These are phyloP conservation scores for Pistacia vera DNA, from an alignment of 345 rosid genomes.

Conservation along the genomic window DNA sequence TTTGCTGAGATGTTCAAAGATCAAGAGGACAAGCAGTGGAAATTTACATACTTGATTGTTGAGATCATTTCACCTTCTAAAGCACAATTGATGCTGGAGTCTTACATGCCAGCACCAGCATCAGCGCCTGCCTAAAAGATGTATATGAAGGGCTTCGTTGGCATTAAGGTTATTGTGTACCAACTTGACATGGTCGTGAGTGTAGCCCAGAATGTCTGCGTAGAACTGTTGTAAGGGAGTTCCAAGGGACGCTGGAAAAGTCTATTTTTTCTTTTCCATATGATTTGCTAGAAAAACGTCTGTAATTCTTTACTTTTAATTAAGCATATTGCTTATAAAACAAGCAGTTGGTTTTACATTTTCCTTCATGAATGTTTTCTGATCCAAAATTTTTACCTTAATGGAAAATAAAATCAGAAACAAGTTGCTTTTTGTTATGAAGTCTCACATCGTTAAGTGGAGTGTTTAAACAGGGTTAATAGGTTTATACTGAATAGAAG, in stretches of 20 bases:
- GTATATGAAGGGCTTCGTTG: neutral
- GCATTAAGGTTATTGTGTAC: neutral
- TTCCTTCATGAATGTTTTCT: too few relatives aligned
- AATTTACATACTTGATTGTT: conserved; percentile 79
- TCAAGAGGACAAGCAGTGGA: conserved; percentile 83
- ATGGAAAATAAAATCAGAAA: neutral
- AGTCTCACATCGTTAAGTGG: too few relatives aligned
- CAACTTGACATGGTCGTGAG: neutral
- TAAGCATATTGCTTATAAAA: neutral
- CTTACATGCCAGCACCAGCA: conserved; percentile 70
- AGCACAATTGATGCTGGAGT: conserved; percentile 77
- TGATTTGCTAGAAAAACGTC: neutral
- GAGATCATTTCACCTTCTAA: conserved; percentile 72
- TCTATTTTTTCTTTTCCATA: neutral
- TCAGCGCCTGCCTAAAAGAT: conserved; percentile 14
- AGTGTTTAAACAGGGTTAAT: too few relatives aligned
- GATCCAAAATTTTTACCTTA: too few relatives aligned
- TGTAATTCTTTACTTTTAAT: neutral
- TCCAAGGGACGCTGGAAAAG: neutral
- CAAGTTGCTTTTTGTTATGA: neutral
- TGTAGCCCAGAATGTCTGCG: neutral
- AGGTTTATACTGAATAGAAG: too few relatives aligned
- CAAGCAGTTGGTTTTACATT: neutral
- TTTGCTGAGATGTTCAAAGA: conserved; percentile 90
- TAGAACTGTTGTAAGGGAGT: neutral